These are phyloP conservation scores for Fulvia fulva DNA, from an alignment of 2,329 filamentous ascomycete species.

Conservation along the genomic window DNA sequence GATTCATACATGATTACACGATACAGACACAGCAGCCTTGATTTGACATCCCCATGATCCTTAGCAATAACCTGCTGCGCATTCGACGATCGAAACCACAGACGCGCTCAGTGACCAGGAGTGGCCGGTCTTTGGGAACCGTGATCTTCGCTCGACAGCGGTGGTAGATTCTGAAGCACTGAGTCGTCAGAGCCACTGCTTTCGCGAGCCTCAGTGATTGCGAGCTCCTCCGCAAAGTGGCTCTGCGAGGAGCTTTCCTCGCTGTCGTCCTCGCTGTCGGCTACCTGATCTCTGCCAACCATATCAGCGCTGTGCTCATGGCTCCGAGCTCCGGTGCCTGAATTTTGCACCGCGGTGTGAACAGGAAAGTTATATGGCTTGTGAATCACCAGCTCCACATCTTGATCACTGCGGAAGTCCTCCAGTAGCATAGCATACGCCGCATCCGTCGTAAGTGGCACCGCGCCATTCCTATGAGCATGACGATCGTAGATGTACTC, in stretches of 20 bases:
- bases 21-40: not conserved
- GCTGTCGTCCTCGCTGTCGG: not conserved
- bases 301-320: not conserved
- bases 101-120: too few relatives aligned
- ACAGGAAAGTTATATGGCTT: conserved; percentile 8
- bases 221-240: not conserved
- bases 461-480: not conserved
- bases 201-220: not conserved
- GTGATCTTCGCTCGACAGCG: not conserved
- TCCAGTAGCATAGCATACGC: conserved; percentile 6
- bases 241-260: not conserved
- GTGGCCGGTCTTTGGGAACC: too few relatives aligned
- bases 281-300: not conserved
- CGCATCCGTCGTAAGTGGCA: not conserved
- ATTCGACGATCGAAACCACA: not conserved
- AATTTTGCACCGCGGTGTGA: too few relatives aligned
- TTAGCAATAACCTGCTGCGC: not conserved
- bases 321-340: too few relatives aligned
- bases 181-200: not conserved
- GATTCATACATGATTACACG: not conserved
- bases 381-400: conserved; percentile 1
- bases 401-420: not conserved
- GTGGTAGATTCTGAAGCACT: not conserved
- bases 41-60: not conserved
- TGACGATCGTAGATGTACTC: conserved; percentile 10